phyloP scores from a whole-genome alignment of 306 rosid genomes.

The Ormosia emarginata region DNA sequence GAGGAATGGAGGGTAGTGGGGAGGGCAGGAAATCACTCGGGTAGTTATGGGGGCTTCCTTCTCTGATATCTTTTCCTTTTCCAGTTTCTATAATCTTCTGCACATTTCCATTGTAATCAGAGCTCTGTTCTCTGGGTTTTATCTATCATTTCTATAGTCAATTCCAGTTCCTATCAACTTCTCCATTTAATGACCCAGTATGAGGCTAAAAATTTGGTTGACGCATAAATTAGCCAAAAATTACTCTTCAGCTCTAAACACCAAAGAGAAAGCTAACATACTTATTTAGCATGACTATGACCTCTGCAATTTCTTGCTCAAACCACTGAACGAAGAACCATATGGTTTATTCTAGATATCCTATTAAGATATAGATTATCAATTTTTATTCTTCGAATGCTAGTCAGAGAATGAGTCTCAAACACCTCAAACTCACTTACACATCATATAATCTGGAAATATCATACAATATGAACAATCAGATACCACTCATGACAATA shows the following conservation, averaged over 20 bases:
- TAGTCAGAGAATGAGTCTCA: background rate
- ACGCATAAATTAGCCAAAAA: background rate
- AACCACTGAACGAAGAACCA: background rate
- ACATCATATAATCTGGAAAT: background rate
- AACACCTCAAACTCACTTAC: background rate
- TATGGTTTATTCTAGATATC: background rate
- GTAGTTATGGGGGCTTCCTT: no score
- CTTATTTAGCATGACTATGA: background rate
- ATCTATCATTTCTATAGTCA: no score
- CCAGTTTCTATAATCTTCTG: no score
- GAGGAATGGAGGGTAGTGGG: no score
- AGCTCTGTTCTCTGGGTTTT: no score
- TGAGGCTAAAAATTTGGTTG: background rate
- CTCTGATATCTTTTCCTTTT: no score
- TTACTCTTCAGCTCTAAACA: background rate
- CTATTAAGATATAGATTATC: background rate
- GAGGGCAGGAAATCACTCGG: no score
- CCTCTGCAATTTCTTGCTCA: background rate
- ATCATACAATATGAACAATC: background rate
- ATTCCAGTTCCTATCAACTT: no score
- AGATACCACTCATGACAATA: no score
- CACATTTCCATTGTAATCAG: no score
- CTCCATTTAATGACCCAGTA: background rate
- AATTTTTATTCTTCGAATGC: background rate
- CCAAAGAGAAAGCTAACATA: background rate